phyloP scores from a whole-genome alignment of 78 protist genomes.

The Chrysochromulina tobinii region DNA sequence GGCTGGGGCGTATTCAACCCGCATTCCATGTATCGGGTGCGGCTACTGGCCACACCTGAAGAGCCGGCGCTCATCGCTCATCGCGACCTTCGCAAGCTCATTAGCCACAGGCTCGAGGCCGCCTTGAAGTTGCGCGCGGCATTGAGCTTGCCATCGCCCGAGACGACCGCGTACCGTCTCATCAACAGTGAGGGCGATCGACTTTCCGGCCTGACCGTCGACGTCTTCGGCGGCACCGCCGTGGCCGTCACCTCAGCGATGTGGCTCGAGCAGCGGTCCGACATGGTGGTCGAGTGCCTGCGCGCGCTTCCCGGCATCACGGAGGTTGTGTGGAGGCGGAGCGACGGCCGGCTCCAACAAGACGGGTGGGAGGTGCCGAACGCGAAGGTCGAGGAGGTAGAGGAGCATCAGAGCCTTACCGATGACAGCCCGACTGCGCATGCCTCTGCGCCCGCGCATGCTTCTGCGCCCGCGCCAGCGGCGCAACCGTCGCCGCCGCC shows the following conservation, averaged over 20 bases:
- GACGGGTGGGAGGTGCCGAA: not conserved
- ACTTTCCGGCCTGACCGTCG: constrained; percentile 20
- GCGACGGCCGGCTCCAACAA: not conserved
- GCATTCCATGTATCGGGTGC: constrained; percentile 22
- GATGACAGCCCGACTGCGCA: too few relatives aligned
- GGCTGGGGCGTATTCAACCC: constrained; percentile 41
- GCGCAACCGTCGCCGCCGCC: not conserved
- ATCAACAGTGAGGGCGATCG: constrained; percentile 44
- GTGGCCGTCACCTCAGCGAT: not conserved
- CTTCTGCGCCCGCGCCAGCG: not conserved
- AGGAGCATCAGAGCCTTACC: not conserved
- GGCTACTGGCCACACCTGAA: not conserved
- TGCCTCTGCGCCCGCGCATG: too few relatives aligned
- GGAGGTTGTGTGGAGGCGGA: not conserved
- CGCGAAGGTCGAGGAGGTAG: not conserved
- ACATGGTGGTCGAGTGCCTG: not conserved
- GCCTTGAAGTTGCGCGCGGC: not conserved
- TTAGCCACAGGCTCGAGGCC: not conserved
- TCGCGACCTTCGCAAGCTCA: not conserved
- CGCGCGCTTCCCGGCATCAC: not conserved
- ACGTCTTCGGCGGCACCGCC: not conserved
- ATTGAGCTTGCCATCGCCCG: not conserved
- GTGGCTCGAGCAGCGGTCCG: not conserved
- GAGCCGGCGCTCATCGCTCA: not conserved
- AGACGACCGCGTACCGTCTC: constrained; percentile 19